Evolutionary conservation across 192 early-diverging fungal species (phyloP).

Genomic region (Backusella liffmaniae): DNA sequence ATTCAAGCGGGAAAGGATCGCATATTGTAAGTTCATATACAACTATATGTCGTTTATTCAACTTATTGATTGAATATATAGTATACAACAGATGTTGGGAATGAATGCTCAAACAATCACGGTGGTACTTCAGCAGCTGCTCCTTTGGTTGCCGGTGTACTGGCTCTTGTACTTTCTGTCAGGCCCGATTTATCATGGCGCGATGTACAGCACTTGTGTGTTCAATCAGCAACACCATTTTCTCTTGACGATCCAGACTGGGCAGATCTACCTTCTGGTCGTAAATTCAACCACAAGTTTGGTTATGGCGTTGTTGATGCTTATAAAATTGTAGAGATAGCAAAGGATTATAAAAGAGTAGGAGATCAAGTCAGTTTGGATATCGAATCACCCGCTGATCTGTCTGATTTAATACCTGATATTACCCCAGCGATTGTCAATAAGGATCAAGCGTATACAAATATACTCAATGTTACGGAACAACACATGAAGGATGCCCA

Average conservation of each 20-base stretch:
- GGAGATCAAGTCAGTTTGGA: constrained; percentile 60
- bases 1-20: constrained; percentile 74
- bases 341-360: constrained; percentile 65
- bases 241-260: constrained; percentile 71
- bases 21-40: constrained; percentile 64
- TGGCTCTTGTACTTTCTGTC: constrained; percentile 79
- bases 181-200: constrained; percentile 95
- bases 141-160: constrained; percentile 87
- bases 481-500: constrained; percentile 44
- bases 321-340: constrained; percentile 74
- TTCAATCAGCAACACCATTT: constrained; percentile 77
- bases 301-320: constrained; percentile 95
- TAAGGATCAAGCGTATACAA: neutral
- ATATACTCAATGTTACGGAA: constrained; percentile 40
- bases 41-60: neutral
- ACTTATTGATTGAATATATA: constrained; percentile 21
- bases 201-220: constrained; percentile 86
- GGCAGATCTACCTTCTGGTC: constrained; percentile 63
- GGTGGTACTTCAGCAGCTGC: constrained; percentile 97
- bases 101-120: constrained; percentile 75
- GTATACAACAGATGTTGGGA: constrained; percentile 85
- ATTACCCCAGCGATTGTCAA: neutral
- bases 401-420: constrained; percentile 14
- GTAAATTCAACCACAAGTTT: constrained; percentile 88
- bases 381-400: constrained; percentile 16